phyloP scores from a whole-genome alignment of 1,284 basidiomycete species.

The Coniferiporia weirii region DNA sequence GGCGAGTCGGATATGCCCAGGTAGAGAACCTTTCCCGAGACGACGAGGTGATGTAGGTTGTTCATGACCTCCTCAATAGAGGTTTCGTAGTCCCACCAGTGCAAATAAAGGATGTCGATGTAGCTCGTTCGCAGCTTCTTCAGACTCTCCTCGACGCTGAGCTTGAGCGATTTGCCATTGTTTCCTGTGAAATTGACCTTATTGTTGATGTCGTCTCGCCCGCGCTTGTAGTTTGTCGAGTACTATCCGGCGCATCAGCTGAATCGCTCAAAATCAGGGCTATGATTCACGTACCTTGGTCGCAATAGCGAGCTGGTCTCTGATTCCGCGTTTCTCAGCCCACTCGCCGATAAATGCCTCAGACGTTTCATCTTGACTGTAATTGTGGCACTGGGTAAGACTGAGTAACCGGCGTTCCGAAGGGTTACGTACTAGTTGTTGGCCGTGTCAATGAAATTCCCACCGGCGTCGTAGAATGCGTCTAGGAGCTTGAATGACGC shows the following conservation, averaged over 20 bases:
- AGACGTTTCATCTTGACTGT: slow-evolving; percentile 35
- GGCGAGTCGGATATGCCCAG: slow-evolving; percentile 29
- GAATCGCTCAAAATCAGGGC: neutral
- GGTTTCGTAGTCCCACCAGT: slow-evolving; percentile 33
- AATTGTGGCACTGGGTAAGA: neutral
- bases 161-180: slow-evolving; percentile 27
- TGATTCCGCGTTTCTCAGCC: slow-evolving; percentile 36
- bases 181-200: slow-evolving; percentile 33
- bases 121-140: slow-evolving; percentile 27
- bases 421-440: slow-evolving; percentile 16
- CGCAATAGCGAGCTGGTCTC: slow-evolving; percentile 43
- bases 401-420: no score
- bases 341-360: slow-evolving; percentile 44
- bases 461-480: slow-evolving; percentile 18
- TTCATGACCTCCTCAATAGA: neutral
- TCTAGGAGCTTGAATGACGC: slow-evolving; percentile 21
- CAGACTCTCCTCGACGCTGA: slow-evolving; percentile 30
- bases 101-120: neutral
- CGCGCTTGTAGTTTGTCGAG: slow-evolving; percentile 25
- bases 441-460: slow-evolving; percentile 22
- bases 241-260: slow-evolving; percentile 19
- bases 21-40: slow-evolving; percentile 39
- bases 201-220: slow-evolving; percentile 21
- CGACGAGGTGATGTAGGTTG: slow-evolving; percentile 32
- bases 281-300: slow-evolving; percentile 32